Evolutionary conservation across 352 stramenopile species (phyloP), one percentile per base, ranked within the genome.

Genomic region (Thalassiosira livingstoniorum): DNA sequence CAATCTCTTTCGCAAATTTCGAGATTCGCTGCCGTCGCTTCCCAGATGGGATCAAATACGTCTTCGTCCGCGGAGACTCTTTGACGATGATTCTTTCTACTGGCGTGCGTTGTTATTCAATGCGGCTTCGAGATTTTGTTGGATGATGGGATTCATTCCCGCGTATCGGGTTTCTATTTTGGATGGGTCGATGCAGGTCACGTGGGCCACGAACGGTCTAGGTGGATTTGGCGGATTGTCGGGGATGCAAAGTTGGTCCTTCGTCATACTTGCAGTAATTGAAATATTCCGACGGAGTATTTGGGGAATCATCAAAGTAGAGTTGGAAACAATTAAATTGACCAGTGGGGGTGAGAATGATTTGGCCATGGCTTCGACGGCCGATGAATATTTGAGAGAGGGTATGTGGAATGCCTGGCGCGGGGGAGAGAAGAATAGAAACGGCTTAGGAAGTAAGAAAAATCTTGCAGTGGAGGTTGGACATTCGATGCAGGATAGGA

Each of bases 121-220:
- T 75, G 60, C 68, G 0, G 4, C 83, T 25, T 78, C 90, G 27
- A 39, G 91, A 66, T 94, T 92, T 47, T 85, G 82, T 45, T 95
- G 91, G 91, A 95, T 94, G 91, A 71, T 88, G 10, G 88, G 84
- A 34, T 93, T 92, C 31, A 93, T 95, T 55, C 91, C 91, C 15
- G 80, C 91, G 10, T 93, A 93, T 74, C 80, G 89, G 63, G 76
- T 95, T n/a, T 92, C 89, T 11, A 80, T 84, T 62, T 69, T 80
- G 23, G 80, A 87, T 76, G 80, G 80, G 60, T 81, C 78, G 1
- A 79, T 79, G 1, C 80, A 92, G 43, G 73, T 87, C 18, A 93
- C 87, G 23, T n/a, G n/a, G n/a, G n/a, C n/a, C n/a, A n/a, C n/a
- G n/a, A n/a, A n/a, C n/a, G n/a, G n/a, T n/a, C n/a, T n/a, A n/a